Conservation (phyloP, 371 early-diverging fungal genomes). For the Mortierella sp. region DNA sequence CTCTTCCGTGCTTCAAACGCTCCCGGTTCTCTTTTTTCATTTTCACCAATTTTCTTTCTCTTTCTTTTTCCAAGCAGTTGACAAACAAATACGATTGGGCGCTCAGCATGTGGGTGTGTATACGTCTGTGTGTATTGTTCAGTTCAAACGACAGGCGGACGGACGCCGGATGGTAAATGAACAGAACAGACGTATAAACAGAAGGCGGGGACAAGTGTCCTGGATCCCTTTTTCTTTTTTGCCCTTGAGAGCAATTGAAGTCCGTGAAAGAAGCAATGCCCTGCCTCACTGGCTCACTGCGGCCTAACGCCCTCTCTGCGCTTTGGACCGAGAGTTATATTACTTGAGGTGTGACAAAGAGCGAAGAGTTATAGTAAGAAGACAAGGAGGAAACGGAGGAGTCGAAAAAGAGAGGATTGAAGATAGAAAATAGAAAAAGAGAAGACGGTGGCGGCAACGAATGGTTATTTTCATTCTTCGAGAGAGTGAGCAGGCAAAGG, state of each 20-base stretch:
- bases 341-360: not conserved
- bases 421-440: not conserved
- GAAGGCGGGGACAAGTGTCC: not conserved
- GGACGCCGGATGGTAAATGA: not conserved
- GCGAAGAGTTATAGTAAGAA: slow-evolving; percentile 2
- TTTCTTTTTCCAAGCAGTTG: not conserved
- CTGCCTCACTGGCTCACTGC: not conserved
- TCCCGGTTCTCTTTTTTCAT: not conserved
- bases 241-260: not conserved
- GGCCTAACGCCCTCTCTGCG: slow-evolving; percentile 3
- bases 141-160: not conserved
- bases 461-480: not conserved
- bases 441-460: not conserved
- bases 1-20: not conserved
- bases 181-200: not conserved
- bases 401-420: not conserved
- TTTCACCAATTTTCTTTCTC: not conserved
- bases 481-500: not conserved
- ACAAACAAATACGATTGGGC: not conserved
- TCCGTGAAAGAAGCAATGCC: not conserved
- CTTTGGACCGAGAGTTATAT: not conserved
- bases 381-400: not conserved
- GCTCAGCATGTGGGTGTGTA: not conserved
- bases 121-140: not conserved
- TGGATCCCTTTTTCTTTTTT: not conserved